A percentile compares a stretch with the other conserved stretches of the same genome.
Conservation (phyloP, 2,329 filamentous ascomycete species). For the Fusarium phyllophilum region DNA sequence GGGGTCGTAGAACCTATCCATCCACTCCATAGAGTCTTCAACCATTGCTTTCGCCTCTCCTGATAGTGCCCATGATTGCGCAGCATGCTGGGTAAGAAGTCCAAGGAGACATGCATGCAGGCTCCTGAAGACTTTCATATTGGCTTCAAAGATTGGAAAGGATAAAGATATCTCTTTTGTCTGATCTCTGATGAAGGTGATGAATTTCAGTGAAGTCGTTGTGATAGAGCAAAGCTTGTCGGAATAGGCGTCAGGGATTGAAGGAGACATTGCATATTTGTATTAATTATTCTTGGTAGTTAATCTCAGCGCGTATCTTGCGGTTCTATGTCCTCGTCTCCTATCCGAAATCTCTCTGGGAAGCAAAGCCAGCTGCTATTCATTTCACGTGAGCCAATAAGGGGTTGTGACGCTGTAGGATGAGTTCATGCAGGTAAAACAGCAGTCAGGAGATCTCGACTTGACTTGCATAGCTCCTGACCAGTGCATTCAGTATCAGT, state of each 20-base stretch:
- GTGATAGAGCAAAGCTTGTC: background rate
- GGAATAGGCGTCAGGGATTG: accelerated
- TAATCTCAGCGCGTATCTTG: background rate
- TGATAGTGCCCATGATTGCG: background rate
- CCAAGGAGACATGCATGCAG: background rate
- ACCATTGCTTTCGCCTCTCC: constrained; percentile 25
- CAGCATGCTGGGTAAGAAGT: background rate
- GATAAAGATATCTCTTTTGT: background rate
- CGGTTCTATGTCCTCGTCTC: background rate
- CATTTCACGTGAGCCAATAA: constrained; percentile 2
- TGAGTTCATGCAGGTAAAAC: background rate
- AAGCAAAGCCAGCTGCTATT: background rate
- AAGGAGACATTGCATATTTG: constrained; percentile 4
- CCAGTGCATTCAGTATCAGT: background rate
- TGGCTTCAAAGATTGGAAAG: background rate
- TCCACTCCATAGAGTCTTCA: constrained; percentile 25
- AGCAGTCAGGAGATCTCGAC: background rate
- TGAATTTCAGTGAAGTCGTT: background rate
- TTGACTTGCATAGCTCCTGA: background rate
- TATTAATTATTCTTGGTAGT: background rate
- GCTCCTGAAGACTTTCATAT: constrained; percentile 5
- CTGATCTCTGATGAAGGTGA: background rate
- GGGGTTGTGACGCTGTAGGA: background rate
- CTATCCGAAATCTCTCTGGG: background rate
- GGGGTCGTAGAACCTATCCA: constrained; percentile 39